phyloP scores from a whole-genome alignment of 2,329 filamentous ascomycete genomes.

The Boeremia exigua region DNA sequence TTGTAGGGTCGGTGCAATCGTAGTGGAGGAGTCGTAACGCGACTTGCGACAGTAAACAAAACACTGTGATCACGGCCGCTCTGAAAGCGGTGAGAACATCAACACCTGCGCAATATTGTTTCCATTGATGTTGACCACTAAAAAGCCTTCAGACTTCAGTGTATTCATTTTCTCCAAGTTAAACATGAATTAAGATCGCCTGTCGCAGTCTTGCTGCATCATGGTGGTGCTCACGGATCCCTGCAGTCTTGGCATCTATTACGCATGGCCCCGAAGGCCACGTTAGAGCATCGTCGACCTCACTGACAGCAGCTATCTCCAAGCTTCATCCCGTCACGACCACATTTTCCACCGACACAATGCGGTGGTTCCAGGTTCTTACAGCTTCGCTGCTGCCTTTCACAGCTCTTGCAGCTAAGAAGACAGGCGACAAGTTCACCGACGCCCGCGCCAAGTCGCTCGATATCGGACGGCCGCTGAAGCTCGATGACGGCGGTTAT shows the following conservation, averaged over 20 bases:
- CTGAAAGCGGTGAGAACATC: not conserved
- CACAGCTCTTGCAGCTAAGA: constrained; percentile 68
- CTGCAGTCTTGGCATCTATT: constrained; percentile 31
- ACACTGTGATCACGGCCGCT: constrained; percentile 22
- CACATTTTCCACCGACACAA: constrained; percentile 53
- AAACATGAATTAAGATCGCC: not conserved
- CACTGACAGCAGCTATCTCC: constrained; percentile 15
- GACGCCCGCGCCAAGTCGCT: constrained; percentile 73
- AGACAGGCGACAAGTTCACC: constrained; percentile 70
- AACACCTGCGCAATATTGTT: not conserved
- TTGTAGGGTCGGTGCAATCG: constrained; percentile 18
- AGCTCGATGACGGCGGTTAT: constrained; percentile 79
- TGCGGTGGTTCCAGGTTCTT: constrained; percentile 70
- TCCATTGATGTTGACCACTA: not conserved
- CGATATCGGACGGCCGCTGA: constrained; percentile 67
- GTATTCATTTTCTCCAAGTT: too few species aligned
- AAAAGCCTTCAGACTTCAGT: not conserved
- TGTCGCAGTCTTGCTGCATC: not conserved
- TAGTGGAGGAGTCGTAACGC: constrained; percentile 39
- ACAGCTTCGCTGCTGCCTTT: constrained; percentile 68
- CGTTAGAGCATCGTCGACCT: constrained; percentile 32
- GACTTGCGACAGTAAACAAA: constrained; percentile 41
- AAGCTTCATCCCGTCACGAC: constrained; percentile 21
- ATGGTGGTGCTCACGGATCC: constrained; percentile 12
- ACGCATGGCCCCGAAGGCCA: constrained; percentile 42